Percentiles rank a stretch among this genome's conserved stretches.
Evolutionary conservation across 2,329 filamentous ascomycete genomes (phyloP).

Genomic region (Microsporum audouinii): DNA sequence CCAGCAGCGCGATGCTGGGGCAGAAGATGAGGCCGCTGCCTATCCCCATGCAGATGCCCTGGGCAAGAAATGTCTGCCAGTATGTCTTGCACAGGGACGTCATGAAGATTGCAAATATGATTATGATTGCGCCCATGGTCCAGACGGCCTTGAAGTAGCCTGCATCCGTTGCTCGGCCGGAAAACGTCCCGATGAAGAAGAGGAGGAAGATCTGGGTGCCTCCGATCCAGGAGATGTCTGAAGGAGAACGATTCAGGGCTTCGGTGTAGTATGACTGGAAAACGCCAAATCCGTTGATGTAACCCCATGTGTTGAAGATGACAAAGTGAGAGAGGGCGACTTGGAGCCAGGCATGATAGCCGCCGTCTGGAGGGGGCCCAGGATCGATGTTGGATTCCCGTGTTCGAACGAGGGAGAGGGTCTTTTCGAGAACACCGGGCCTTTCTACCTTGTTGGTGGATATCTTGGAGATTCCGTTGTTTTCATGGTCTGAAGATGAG

Average conservation of each 20-base stretch:
- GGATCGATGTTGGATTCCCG: slow-evolving; percentile 27
- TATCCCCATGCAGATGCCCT: slow-evolving; percentile 48
- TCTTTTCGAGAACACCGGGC: slow-evolving; percentile 16
- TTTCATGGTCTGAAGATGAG: background rate
- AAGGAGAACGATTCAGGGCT: slow-evolving; percentile 32
- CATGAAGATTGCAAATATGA: slow-evolving; percentile 41
- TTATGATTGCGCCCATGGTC: slow-evolving; percentile 34
- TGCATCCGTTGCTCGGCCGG: slow-evolving; percentile 42
- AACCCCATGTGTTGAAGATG: slow-evolving; percentile 48
- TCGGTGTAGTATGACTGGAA: slow-evolving; percentile 45
- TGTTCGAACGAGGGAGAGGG: slow-evolving; percentile 29
- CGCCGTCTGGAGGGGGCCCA: slow-evolving; percentile 40
- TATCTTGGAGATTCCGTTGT: slow-evolving; percentile 2
- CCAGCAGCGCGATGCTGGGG: slow-evolving; percentile 43
- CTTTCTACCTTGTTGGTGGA: background rate
- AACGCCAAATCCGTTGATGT: slow-evolving; percentile 45
- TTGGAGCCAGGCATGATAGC: slow-evolving; percentile 45
- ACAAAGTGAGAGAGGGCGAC: slow-evolving; percentile 42
- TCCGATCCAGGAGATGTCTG: slow-evolving; percentile 43
- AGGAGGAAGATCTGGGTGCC: slow-evolving; percentile 42
- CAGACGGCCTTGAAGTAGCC: slow-evolving; percentile 40
- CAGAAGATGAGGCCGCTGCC: slow-evolving; percentile 46
- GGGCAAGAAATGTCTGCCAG: slow-evolving; percentile 40
- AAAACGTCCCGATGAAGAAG: slow-evolving; percentile 41
- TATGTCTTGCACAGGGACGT: slow-evolving; percentile 38